Evolutionary conservation across 163 green algal species (phyloP).

Genomic region (Chlorella variabilis): DNA sequence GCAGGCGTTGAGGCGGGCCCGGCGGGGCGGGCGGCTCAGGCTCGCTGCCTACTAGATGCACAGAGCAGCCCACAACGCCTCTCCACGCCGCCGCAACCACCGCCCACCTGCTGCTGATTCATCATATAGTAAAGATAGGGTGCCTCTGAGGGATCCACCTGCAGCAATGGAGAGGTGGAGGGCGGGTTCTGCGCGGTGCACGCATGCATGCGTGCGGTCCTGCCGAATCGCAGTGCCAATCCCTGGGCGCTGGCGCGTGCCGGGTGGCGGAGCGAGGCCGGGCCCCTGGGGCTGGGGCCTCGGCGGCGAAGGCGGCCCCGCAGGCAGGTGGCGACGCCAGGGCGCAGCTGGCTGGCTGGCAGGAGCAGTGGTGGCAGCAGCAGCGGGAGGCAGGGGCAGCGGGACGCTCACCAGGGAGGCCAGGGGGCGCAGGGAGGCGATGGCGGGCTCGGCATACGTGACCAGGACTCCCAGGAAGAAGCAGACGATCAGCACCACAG

Average conservation of each 20-base stretch:
- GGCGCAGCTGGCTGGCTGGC: neutral
- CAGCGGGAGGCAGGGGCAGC: too few relatives aligned
- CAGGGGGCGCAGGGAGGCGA: slow-evolving; percentile 47
- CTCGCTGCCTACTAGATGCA: too few relatives aligned
- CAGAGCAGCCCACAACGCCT: too few relatives aligned
- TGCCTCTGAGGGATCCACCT: slow-evolving; percentile 47
- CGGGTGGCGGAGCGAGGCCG: too few relatives aligned
- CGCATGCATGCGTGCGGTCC: too few relatives aligned
- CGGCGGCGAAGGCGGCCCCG: neutral
- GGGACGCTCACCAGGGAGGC: slow-evolving; percentile 35
- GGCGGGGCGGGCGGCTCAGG: too few relatives aligned
- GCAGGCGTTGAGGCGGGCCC: too few relatives aligned
- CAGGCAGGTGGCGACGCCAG: neutral
- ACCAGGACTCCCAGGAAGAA: slow-evolving; percentile 60
- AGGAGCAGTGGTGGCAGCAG: neutral
- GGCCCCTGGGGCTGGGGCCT: too few relatives aligned
- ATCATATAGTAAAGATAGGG: slow-evolving; percentile 66
- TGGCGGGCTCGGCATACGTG: slow-evolving; percentile 58
- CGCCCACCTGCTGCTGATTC: slow-evolving; percentile 58
- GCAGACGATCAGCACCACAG: slow-evolving; percentile 53
- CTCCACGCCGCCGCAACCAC: neutral
- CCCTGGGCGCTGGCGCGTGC: too few relatives aligned
- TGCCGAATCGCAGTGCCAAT: too few relatives aligned
- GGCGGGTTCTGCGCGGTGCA: neutral
- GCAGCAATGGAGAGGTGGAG: neutral